Conservation (phyloP, 768 basidiomycete genomes). For the Solioccasus polychromus region DNA sequence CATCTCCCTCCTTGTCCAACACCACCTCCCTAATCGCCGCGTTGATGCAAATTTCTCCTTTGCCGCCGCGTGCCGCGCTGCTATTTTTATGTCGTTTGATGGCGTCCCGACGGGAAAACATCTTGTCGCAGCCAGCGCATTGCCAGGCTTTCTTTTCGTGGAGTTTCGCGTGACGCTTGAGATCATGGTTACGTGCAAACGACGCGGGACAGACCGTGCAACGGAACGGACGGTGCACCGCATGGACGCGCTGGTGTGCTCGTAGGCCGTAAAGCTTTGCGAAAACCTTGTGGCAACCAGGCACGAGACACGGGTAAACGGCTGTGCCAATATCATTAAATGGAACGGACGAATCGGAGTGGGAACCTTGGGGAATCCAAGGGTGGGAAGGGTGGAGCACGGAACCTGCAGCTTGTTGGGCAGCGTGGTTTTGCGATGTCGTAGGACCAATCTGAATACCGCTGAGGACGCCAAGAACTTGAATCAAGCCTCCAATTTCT, state of each 20-base stretch:
- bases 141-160: conserved; percentile 75
- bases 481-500: conserved; percentile 78
- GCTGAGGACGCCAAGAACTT: conserved; percentile 77
- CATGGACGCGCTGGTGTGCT: conserved; percentile 66
- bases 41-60: conserved; percentile 49
- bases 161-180: conserved; percentile 71
- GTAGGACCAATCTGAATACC: conserved; percentile 63
- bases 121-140: conserved; percentile 69
- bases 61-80: conserved; percentile 48
- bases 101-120: conserved; percentile 76
- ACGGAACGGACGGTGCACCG: conserved; percentile 61
- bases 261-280: conserved; percentile 67
- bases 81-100: conserved; percentile 76
- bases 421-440: conserved; percentile 28
- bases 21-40: conserved; percentile 65
- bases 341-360: conserved; percentile 23
- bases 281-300: conserved; percentile 66
- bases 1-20: conserved; percentile 38
- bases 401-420: conserved; percentile 28
- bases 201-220: conserved; percentile 68
- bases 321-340: conserved; percentile 62
- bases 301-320: conserved; percentile 74
- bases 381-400: conserved; percentile 33
- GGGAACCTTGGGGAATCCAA: conserved; percentile 25
- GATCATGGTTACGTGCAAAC: conserved; percentile 76